Conservation (phyloP, 2,329 filamentous ascomycete genomes). For the Ascosphaera pollenicola region DNA sequence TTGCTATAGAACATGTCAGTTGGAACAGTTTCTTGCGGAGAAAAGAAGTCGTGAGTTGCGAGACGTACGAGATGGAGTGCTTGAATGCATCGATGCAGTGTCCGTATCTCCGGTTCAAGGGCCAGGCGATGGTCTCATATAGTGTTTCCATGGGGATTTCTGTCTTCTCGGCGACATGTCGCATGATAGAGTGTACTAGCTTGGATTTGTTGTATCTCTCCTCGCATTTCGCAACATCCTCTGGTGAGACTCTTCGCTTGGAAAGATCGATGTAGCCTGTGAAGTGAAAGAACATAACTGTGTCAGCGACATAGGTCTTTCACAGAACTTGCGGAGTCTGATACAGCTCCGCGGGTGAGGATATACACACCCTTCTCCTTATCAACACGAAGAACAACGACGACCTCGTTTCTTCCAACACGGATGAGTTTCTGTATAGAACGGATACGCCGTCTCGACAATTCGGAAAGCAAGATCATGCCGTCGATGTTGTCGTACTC, state of each 20-base stretch:
- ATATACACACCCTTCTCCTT: constrained; percentile 68
- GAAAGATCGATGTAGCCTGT: constrained; percentile 90
- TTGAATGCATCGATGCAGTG: constrained; percentile 97
- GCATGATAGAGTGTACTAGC: constrained; percentile 97
- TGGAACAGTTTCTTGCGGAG: background rate
- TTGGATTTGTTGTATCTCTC: constrained; percentile 99
- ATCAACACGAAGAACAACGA: constrained; percentile 94
- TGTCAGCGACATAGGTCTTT: constrained; percentile 5
- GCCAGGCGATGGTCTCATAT: constrained; percentile 91
- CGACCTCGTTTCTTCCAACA: constrained; percentile 93
- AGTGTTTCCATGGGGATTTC: constrained; percentile 81
- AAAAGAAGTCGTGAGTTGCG: background rate
- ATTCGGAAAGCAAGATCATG: constrained; percentile 97
- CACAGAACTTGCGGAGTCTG: background rate
- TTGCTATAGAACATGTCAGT: constrained; percentile 33
- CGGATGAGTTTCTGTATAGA: constrained; percentile 98
- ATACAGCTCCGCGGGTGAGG: constrained; percentile 1
- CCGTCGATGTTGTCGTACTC: constrained; percentile 99
- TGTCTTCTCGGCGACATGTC: constrained; percentile 95
- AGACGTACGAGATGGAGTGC: constrained; percentile 70
- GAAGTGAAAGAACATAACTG: constrained; percentile 1
- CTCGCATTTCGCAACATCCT: constrained; percentile 96
- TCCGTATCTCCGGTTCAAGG: constrained; percentile 90
- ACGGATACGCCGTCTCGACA: constrained; percentile 93
- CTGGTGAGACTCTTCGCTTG: constrained; percentile 90